Percentiles rank a stretch among this genome's conserved stretches.
Evolutionary conservation across 2,329 filamentous ascomycete genomes (phyloP).

Genomic region (Scedosporium dehoogii): DNA sequence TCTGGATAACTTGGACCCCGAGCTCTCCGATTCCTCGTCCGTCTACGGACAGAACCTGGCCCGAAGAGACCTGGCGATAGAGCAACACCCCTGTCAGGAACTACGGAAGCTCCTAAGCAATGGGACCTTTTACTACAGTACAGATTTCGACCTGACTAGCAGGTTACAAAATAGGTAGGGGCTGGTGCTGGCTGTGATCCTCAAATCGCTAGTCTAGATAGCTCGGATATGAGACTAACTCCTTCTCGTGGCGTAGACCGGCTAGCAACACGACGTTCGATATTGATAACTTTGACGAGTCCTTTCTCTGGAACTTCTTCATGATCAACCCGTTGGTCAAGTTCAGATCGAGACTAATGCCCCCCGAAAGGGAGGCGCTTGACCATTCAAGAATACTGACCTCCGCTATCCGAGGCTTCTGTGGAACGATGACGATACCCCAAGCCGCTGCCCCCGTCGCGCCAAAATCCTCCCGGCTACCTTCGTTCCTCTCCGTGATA

Average conservation of each 20-base stretch:
- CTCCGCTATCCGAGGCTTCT: slow-evolving; percentile 89
- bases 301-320: slow-evolving; percentile 95
- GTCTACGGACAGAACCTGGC: slow-evolving; percentile 44
- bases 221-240: slow-evolving; percentile 2
- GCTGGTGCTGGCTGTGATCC: slow-evolving; percentile 1
- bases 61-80: slow-evolving; percentile 58
- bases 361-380: slow-evolving; percentile 65
- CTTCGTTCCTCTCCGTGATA: slow-evolving; percentile 79
- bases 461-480: slow-evolving; percentile 54
- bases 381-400: slow-evolving; percentile 83
- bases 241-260: slow-evolving; percentile 35
- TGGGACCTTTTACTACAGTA: slow-evolving; percentile 95
- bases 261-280: slow-evolving; percentile 72
- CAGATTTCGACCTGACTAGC: slow-evolving; percentile 95
- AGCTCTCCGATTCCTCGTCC: slow-evolving; percentile 35
- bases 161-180: slow-evolving; percentile 73
- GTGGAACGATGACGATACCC: slow-evolving; percentile 75
- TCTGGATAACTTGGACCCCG: slow-evolving; percentile 40
- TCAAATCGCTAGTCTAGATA: neutral
- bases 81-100: slow-evolving; percentile 75
- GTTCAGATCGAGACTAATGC: slow-evolving; percentile 73
- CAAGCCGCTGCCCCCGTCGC: slow-evolving; percentile 55
- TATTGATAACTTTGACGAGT: slow-evolving; percentile 84
- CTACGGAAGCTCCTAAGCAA: slow-evolving; percentile 87
- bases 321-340: slow-evolving; percentile 91